A percentile compares a stretch with the other conserved stretches of the same genome.
phyloP scores from a whole-genome alignment of 148 eudicot species.

The Heliamphora exappendiculata region DNA sequence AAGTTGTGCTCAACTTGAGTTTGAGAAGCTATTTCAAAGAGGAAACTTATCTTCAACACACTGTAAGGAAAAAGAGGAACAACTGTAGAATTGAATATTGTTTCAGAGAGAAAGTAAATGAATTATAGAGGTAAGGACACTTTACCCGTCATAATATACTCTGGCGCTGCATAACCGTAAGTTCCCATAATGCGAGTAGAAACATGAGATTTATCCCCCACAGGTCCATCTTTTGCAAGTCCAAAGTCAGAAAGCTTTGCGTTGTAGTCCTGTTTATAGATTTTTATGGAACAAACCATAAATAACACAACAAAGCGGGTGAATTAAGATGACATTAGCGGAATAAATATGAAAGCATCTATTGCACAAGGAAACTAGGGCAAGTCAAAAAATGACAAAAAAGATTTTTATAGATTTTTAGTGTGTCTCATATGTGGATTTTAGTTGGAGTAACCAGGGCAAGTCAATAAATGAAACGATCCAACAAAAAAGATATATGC shows the following conservation, averaged over 20 bases:
- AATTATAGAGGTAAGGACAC: not conserved
- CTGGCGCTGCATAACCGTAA: constrained; percentile 88
- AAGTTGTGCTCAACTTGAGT: too few species aligned
- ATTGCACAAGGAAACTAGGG: not conserved
- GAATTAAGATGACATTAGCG: not conserved
- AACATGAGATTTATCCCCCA: constrained; percentile 86
- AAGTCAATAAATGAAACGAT: not conserved
- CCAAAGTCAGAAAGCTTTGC: constrained; percentile 91
- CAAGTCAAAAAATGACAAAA: not conserved
- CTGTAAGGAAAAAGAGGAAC: not conserved
- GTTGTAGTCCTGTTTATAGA: constrained; percentile 58
- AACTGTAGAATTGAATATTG: not conserved
- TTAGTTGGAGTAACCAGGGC: not conserved
- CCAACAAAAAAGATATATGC: not conserved
- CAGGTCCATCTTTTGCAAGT: constrained; percentile 90
- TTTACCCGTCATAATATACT: constrained; percentile 89
- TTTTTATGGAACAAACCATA: not conserved
- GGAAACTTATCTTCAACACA: too few species aligned
- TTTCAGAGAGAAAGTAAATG: not conserved
- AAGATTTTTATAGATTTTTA: too few species aligned
- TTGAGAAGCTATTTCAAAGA: too few species aligned
- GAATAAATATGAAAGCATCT: not conserved
- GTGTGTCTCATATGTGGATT: too few species aligned
- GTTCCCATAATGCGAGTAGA: constrained; percentile 97
- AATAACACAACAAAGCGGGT: not conserved